Conservation (phyloP, 345 rosid species). For the Noccaea bulbosa region DNA sequence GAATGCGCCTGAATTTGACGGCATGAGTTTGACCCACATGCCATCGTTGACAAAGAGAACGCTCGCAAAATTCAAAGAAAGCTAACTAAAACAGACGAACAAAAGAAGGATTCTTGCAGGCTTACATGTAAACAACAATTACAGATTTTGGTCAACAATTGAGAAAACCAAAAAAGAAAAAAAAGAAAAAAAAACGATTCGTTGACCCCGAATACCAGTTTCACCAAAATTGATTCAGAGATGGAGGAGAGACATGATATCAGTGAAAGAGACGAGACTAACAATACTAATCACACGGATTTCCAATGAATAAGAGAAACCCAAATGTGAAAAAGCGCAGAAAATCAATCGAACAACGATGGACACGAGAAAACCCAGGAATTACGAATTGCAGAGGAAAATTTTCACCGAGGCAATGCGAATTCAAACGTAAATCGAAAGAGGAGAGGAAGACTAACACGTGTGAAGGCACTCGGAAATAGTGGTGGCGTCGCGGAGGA, state of each 20-base stretch:
- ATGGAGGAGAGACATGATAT: background rate
- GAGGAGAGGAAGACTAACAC: conserved; percentile 57
- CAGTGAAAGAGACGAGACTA: background rate
- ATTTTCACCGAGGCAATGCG: background rate
- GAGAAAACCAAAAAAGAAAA: background rate
- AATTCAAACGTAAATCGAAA: conserved; percentile 37
- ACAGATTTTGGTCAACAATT: conserved; percentile 36
- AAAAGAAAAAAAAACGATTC: background rate
- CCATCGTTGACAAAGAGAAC: conserved; percentile 22
- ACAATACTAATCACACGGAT: conserved; percentile 1
- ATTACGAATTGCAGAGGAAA: conserved; percentile 12
- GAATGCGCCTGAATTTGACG: conserved; percentile 1
- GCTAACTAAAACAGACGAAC: conserved; percentile 9
- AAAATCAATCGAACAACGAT: conserved; percentile 24
- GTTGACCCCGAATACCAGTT: conserved; percentile 4
- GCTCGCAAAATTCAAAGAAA: conserved; percentile 6
- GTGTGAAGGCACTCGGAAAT: conserved; percentile 94
- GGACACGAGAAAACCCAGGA: background rate
- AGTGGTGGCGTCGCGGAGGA: conserved; percentile 88
- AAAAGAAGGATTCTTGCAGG: background rate
- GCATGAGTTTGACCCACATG: conserved; percentile 19
- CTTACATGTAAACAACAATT: conserved; percentile 1
- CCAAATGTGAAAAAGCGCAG: background rate
- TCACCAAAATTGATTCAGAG: conserved; percentile 14
- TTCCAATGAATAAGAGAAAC: background rate